A percentile compares a stretch with the other conserved stretches of the same genome.
These are phyloP conservation scores for Aspergillus oerlinghausenensis DNA, from an alignment of 2,329 filamentous ascomycete species.

Conservation along the genomic window DNA sequence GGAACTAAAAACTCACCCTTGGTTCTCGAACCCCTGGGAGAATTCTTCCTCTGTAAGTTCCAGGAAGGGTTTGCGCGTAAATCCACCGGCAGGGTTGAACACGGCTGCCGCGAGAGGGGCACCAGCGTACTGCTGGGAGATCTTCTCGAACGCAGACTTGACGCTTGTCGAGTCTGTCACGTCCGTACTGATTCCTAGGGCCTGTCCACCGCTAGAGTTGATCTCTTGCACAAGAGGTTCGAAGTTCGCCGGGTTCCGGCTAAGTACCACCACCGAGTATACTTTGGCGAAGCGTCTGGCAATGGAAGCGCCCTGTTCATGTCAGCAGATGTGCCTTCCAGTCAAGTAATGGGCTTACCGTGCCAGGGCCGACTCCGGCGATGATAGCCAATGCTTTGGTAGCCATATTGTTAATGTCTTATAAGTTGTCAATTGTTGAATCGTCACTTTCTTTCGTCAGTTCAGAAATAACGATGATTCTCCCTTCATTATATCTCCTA, in stretches of 20 bases:
- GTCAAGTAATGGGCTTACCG: slow-evolving; percentile 22
- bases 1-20: slow-evolving; percentile 38
- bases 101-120: slow-evolving; percentile 50
- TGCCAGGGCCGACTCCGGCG: slow-evolving; percentile 45
- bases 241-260: slow-evolving; percentile 55
- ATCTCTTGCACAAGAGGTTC: slow-evolving; percentile 55
- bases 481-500: not conserved
- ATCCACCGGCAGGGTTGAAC: slow-evolving; percentile 57
- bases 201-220: slow-evolving; percentile 54
- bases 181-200: slow-evolving; percentile 58
- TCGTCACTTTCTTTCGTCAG: not conserved
- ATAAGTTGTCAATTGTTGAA: too few relatives aligned
- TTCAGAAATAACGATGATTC: not conserved
- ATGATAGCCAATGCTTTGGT: slow-evolving; percentile 43
- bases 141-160: slow-evolving; percentile 49
- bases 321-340: slow-evolving; percentile 21
- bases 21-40: slow-evolving; percentile 45
- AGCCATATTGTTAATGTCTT: slow-evolving; percentile 20
- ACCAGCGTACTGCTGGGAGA: slow-evolving; percentile 50
- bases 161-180: slow-evolving; percentile 51
- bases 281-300: slow-evolving; percentile 55
- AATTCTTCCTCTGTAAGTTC: slow-evolving; percentile 59
- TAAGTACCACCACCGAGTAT: slow-evolving; percentile 58
- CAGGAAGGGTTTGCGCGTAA: slow-evolving; percentile 57
- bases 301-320: slow-evolving; percentile 55